These are phyloP conservation scores for Selaginella moellendorffii DNA, from an alignment of 75 land plant species.

Conservation along the genomic window DNA sequence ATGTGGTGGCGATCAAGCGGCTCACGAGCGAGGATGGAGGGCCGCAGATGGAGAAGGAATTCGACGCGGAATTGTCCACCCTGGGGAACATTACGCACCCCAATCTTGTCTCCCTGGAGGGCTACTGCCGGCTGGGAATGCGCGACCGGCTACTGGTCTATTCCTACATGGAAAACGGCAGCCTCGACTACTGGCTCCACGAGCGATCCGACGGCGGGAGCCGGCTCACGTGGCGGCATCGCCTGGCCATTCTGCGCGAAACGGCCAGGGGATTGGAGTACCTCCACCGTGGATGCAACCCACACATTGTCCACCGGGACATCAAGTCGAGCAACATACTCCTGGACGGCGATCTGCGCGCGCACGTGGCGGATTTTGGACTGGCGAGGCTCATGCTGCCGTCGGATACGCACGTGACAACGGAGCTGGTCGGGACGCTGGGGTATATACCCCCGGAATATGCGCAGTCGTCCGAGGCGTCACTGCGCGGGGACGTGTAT, in stretches of 20 bases:
- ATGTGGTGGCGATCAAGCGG: conserved; percentile 39
- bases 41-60: conserved; percentile 46
- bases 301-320: conserved; percentile 43
- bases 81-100: conserved; percentile 38
- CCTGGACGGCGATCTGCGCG: conserved; percentile 33
- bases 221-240: conserved; percentile 18
- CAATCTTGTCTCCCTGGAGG: conserved; percentile 42
- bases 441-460: conserved; percentile 93
- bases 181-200: conserved; percentile 55
- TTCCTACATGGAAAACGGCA: conserved; percentile 49
- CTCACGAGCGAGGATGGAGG: conserved; percentile 33
- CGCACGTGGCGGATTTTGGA: conserved; percentile 42
- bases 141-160: conserved; percentile 33
- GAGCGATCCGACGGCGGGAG: conserved; percentile 14
- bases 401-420: conserved; percentile 48
- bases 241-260: conserved; percentile 30
- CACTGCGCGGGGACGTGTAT: conserved; percentile 77
- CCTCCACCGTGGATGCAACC: conserved; percentile 40
- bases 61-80: conserved; percentile 49
- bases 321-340: conserved; percentile 52
- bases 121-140: conserved; percentile 34
- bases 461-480: conserved; percentile 54
- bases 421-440: conserved; percentile 58
- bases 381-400: conserved; percentile 31
- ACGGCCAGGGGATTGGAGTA: conserved; percentile 32